Conservation (phyloP, 352 stramenopile genomes). For the Phytophthora sojae region DNA sequence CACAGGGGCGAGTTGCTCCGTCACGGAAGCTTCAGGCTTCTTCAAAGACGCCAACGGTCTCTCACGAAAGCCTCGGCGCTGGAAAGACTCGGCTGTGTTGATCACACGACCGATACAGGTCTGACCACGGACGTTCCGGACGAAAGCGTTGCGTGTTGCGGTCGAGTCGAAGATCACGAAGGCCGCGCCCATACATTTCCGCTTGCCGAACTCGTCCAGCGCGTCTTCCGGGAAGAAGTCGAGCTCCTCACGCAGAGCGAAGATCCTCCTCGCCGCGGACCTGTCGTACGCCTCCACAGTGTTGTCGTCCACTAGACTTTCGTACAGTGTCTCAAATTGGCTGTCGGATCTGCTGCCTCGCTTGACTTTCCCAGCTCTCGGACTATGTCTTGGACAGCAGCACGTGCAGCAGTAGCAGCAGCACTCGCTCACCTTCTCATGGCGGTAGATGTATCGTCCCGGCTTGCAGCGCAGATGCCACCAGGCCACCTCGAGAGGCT, state of each 20-base stretch:
- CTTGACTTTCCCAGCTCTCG: conserved; percentile 24
- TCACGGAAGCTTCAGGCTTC: conserved; percentile 18
- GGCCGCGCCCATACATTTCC: conserved; percentile 66
- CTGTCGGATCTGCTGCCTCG: conserved; percentile 26
- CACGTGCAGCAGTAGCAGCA: conserved; percentile 53
- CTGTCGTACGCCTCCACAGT: conserved; percentile 29
- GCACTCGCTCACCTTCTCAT: conserved; percentile 46
- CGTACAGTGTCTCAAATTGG: conserved; percentile 35
- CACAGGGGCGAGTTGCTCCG: conserved; percentile 46
- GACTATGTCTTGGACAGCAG: conserved; percentile 46
- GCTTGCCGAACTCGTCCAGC: conserved; percentile 63
- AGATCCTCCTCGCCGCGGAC: conserved; percentile 27
- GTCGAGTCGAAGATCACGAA: conserved; percentile 82
- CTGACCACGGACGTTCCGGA: conserved; percentile 56
- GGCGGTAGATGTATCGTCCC: conserved; percentile 58
- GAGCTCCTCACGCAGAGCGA: conserved; percentile 67
- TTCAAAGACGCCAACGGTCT: conserved; percentile 22
- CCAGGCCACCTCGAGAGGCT: conserved; percentile 45
- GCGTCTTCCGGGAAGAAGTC: conserved; percentile 79
- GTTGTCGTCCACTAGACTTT: conserved; percentile 38
- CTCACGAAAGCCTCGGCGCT: conserved; percentile 29
- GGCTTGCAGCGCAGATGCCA: conserved; percentile 66
- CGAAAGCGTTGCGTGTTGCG: conserved; percentile 64
- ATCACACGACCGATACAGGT: conserved; percentile 44
- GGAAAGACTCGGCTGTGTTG: conserved; percentile 48